Evolutionary conservation across 1,139 yeast genomes (phyloP).

Genomic region (Suhomyces chickasaworum): DNA sequence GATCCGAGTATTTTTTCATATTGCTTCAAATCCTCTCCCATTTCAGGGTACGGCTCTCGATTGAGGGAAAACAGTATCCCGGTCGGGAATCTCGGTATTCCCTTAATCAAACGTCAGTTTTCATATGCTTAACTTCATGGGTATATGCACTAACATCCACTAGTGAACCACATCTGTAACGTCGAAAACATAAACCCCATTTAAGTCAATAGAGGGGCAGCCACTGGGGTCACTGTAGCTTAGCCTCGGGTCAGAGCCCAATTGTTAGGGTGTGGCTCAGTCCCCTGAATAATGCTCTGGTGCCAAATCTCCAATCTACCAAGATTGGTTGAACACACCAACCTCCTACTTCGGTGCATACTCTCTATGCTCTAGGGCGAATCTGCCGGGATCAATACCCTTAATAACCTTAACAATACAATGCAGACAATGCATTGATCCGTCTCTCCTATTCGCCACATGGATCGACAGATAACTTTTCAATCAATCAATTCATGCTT

Average conservation of each 20-base stretch:
- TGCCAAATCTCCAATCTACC: background rate
- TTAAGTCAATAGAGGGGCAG: background rate
- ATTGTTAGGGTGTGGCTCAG: no score
- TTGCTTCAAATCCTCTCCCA: background rate
- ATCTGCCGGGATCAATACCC: no score
- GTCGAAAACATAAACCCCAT: background rate
- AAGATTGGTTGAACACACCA: no score
- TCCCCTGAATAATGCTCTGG: background rate
- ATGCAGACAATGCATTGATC: background rate
- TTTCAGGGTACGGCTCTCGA: background rate
- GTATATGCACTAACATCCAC: background rate
- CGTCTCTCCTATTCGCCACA: background rate
- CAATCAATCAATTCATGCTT: background rate
- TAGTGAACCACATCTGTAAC: background rate
- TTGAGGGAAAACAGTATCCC: background rate
- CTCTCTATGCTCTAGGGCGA: no score
- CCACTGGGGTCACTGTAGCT: background rate
- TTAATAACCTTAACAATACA: no score
- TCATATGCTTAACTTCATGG: background rate
- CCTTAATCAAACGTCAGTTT: background rate
- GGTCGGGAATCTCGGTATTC: background rate
- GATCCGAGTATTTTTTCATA: conserved; percentile 3
- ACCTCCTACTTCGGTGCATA: no score
- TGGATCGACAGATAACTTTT: no score
- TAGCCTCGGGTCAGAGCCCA: no score